These are phyloP conservation scores for Cystobasidium tubakii DNA, from an alignment of 768 basidiomycete genomes.

Conservation along the genomic window DNA sequence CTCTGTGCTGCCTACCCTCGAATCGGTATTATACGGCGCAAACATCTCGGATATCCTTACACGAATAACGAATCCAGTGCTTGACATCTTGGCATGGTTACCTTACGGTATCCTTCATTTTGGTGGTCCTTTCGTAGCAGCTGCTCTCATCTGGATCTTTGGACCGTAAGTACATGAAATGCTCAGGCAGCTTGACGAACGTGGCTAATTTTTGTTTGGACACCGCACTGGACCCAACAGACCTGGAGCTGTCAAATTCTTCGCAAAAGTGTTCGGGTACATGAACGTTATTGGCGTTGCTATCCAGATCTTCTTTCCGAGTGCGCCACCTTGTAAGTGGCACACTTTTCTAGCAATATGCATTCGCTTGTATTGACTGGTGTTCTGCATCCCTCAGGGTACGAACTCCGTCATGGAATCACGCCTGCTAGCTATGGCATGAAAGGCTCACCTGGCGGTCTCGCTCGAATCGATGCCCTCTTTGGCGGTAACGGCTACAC, in stretches of 20 bases:
- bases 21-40: conserved; percentile 90
- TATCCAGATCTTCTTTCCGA: conserved; percentile 80
- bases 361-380: neutral
- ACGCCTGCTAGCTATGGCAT: conserved; percentile 89
- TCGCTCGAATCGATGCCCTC: conserved; percentile 82
- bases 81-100: conserved; percentile 91
- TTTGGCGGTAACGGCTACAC: conserved; percentile 73
- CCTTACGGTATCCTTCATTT: conserved; percentile 97
- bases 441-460: conserved; percentile 85
- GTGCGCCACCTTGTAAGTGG: conserved; percentile 68
- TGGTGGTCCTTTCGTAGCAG: conserved; percentile 75
- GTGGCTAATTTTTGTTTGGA: neutral
- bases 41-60: conserved; percentile 97
- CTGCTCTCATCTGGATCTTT: conserved; percentile 81
- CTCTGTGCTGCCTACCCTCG: conserved; percentile 85
- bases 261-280: conserved; percentile 82
- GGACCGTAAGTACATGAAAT: conserved; percentile 56
- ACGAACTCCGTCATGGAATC: conserved; percentile 91
- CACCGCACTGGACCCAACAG: neutral
- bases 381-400: conserved; percentile 56
- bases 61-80: conserved; percentile 79
- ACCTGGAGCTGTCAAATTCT: conserved; percentile 68
- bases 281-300: conserved; percentile 85
- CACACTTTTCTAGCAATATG: neutral
- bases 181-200: neutral